Base-by-base conservation (phyloP, 2,329 filamentous ascomycete genomes). In the Elsinoe fawcettii region DNA sequence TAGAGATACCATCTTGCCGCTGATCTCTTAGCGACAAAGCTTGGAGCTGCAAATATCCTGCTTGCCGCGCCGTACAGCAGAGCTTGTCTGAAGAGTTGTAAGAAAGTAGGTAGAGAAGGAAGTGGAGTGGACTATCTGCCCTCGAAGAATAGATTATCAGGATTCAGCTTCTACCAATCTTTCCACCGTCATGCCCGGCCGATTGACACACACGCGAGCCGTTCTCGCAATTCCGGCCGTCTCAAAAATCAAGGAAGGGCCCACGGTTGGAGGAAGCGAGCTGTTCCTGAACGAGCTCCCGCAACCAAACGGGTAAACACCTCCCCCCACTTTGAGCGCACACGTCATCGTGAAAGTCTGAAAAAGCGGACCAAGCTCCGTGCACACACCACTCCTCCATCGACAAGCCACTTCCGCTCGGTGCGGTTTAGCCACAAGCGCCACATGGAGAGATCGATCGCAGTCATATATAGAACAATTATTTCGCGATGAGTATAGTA, bases 131-230 rank as follows among this genome's bases (percentile, higher is more conserved):
- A 39, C 9, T 5, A 53, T 12, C 23, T 25, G 44, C n/a, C 44
- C 44, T 11, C 23, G 16, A 49, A 16, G 44, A 25, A 18, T 30
- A 25, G 20, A 23, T 27, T 12, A 39, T n/a, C 46, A 51, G 25
- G 14, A 32, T 27, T 36, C 27, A 32, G 16, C 23, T 51, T 27
- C 25, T 34, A 14, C 49, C 34, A n/a, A 53, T 32, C 32, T 53
- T 36, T 23, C 9, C 49, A 20, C 27, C 27, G 30, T 53, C 49
- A 37, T 37, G 32, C 20, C 27, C 49, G 30, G 16, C 18, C 49
- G 49, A 53, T 53, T 53, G 11, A 53, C 49, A 53, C 49, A 53
- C 32, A 37, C 27, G 49, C 49, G 49, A 53, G n/a, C 49, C 30
- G 30, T 7, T 18, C n/a, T 53, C 16, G 44, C 49, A 53, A 36